Percentiles rank a stretch among this genome's conserved stretches.
phyloP scores from a whole-genome alignment of 2,329 filamentous ascomycete genomes.

The Furcasterigmium sp. region DNA sequence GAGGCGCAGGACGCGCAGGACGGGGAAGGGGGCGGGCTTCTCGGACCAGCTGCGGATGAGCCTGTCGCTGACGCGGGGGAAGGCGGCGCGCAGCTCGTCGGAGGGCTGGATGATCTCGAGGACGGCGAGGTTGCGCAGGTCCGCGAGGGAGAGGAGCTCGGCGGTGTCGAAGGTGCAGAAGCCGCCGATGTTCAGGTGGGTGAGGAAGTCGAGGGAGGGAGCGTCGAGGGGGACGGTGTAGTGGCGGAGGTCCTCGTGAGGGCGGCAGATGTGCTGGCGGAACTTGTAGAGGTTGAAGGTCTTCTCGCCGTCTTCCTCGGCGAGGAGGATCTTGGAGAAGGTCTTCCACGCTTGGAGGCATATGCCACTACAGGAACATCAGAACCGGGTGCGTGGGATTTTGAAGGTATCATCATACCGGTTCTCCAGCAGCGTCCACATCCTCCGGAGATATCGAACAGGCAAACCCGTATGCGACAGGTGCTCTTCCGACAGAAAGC shows the following conservation, averaged over 20 bases:
- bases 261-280: conserved; percentile 31
- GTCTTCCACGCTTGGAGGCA: conserved; percentile 35
- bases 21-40: conserved; percentile 34
- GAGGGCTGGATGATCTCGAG: conserved; percentile 39
- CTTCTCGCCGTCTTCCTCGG: conserved; percentile 23
- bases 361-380: conserved; percentile 19
- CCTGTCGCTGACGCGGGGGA: conserved; percentile 36
- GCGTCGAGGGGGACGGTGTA: conserved; percentile 33
- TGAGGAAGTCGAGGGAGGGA: conserved; percentile 29
- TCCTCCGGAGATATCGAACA: conserved; percentile 23
- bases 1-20: conserved; percentile 40
- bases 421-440: conserved; percentile 34
- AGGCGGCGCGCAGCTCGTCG: conserved; percentile 18
- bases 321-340: conserved; percentile 26
- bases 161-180: conserved; percentile 17
- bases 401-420: conserved; percentile 23
- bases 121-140: conserved; percentile 40
- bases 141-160: not conserved
- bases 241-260: conserved; percentile 23
- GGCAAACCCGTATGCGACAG: conserved; percentile 26
- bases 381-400: not conserved
- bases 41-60: conserved; percentile 41
- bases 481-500: conserved; percentile 24
- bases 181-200: conserved; percentile 33
- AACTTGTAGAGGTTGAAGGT: conserved; percentile 31